Evolutionary conservation across 768 basidiomycete genomes (phyloP).

Genomic region (Lentinus brumalis): DNA sequence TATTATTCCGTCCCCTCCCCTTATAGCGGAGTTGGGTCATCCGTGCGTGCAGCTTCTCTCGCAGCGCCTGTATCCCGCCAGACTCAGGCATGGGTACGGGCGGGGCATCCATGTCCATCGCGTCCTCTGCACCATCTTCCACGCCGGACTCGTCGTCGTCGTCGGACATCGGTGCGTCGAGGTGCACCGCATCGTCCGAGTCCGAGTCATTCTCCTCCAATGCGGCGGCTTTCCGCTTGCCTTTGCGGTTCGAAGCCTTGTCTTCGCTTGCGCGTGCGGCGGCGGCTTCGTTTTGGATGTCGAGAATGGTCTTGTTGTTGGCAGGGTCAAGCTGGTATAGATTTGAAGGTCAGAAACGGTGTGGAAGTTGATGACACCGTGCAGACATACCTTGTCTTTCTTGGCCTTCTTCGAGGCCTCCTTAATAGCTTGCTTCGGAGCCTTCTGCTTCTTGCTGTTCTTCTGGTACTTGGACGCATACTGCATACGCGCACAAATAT

Average conservation of each 20-base stretch:
- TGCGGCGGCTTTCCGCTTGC: conserved; percentile 49
- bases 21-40: conserved; percentile 66
- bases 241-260: conserved; percentile 33
- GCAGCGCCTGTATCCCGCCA: conserved; percentile 63
- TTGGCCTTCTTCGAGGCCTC: conserved; percentile 89
- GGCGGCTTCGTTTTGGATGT: conserved; percentile 65
- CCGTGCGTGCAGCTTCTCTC: conserved; percentile 73
- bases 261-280: conserved; percentile 24
- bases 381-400: conserved; percentile 67
- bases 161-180: conserved; percentile 39
- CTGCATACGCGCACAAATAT: conserved; percentile 30
- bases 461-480: conserved; percentile 75
- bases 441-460: conserved; percentile 78
- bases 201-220: conserved; percentile 28
- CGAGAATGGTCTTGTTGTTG: conserved; percentile 78
- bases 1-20: conserved; percentile 26
- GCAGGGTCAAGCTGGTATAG: conserved; percentile 83
- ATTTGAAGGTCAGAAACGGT: background rate
- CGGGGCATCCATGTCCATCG: conserved; percentile 30
- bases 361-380: background rate
- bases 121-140: conserved; percentile 30
- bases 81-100: conserved; percentile 63
- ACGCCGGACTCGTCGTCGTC: conserved; percentile 37
- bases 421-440: conserved; percentile 83
- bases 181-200: conserved; percentile 38